Conservation (phyloP, 345 rosid genomes). For the Gossypium longicalyx region DNA sequence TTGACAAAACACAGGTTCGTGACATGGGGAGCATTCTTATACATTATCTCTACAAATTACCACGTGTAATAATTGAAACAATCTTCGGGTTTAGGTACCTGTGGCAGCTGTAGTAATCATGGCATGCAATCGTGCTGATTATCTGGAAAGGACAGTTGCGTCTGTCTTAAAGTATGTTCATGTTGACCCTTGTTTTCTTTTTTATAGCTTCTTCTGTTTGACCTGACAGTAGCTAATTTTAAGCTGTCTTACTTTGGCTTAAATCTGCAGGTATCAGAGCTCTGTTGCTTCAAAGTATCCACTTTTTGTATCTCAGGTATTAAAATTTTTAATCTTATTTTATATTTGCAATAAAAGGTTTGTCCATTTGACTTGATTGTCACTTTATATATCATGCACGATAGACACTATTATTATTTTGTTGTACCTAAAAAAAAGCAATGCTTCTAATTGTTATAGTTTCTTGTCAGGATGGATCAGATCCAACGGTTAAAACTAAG, state of each 20-base stretch:
- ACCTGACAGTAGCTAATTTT: neutral
- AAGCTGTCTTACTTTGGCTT: conserved; percentile 15
- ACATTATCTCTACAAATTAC: neutral
- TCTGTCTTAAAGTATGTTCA: conserved; percentile 66
- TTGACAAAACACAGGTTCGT: conserved; percentile 50
- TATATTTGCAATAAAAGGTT: conserved; percentile 14
- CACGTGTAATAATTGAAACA: conserved; percentile 13
- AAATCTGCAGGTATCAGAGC: conserved; percentile 60
- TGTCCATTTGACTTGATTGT: neutral
- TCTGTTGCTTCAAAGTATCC: conserved; percentile 78
- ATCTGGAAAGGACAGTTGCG: conserved; percentile 74
- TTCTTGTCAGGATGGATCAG: conserved; percentile 66
- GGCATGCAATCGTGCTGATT: conserved; percentile 99
- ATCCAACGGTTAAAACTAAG: conserved; percentile 63
- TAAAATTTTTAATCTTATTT: conserved; percentile 7
- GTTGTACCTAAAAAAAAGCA: neutral
- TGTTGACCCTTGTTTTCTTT: neutral
- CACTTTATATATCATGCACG: neutral
- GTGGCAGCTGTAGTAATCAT: conserved; percentile 93
- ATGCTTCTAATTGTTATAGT: conserved; percentile 14
- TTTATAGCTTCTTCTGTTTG: conserved; percentile 6
- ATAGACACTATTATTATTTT: neutral
- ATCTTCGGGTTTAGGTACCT: conserved; percentile 46
- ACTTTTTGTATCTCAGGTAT: conserved; percentile 89
- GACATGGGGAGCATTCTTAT: conserved; percentile 7